Conservation (phyloP, 2,329 filamentous ascomycete species). For the Aureobasidium sp. region DNA sequence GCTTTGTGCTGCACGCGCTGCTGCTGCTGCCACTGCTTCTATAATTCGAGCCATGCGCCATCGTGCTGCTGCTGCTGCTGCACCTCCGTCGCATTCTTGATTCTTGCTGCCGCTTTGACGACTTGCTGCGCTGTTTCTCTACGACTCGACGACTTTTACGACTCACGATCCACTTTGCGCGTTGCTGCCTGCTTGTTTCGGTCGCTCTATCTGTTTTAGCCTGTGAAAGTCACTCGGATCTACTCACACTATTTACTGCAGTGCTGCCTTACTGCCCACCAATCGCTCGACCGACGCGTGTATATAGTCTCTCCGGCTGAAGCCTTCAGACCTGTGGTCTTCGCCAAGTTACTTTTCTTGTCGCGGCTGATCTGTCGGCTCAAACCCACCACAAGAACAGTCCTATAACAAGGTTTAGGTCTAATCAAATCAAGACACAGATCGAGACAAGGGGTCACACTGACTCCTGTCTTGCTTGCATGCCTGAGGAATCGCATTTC, state of each 20-base stretch:
- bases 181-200: conserved; percentile 8
- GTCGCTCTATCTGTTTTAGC: neutral
- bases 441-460: neutral
- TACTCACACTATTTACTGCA: conserved; percentile 6
- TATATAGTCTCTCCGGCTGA: neutral
- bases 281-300: conserved; percentile 1
- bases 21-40: neutral
- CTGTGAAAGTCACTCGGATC: neutral
- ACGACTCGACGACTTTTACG: neutral
- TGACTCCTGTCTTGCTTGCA: neutral
- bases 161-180: neutral
- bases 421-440: neutral
- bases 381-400: neutral
- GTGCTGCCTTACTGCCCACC: conserved; percentile 13
- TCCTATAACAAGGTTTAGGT: neutral
- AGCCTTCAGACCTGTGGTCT: neutral
- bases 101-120: conserved; percentile 4
- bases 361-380: neutral
- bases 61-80: conserved; percentile 1
- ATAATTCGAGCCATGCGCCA: neutral
- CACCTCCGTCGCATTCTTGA: neutral
- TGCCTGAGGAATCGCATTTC: neutral
- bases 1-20: neutral
- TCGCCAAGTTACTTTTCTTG: neutral
- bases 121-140: neutral